A percentile compares a stretch with the other conserved stretches of the same genome.
These are phyloP conservation scores for Pochonia chlamydosporia DNA, from an alignment of 2,329 filamentous ascomycete genomes.

Conservation along the genomic window DNA sequence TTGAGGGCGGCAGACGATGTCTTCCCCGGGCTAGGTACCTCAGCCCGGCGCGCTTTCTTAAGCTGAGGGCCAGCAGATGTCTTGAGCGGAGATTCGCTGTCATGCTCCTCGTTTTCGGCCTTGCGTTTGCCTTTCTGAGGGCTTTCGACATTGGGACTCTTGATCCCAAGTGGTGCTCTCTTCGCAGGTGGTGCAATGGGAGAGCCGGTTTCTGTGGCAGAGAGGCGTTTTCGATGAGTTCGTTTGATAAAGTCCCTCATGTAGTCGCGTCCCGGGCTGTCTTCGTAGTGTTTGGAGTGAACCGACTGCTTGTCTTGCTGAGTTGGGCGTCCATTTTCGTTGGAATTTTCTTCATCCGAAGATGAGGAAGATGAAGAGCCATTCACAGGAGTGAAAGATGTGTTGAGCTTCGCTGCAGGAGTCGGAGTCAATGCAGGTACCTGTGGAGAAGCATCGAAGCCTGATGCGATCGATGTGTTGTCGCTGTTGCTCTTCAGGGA, in stretches of 20 bases:
- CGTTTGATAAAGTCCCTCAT: conserved; percentile 30
- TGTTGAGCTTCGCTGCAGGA: conserved; percentile 8
- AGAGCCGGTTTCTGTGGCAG: conserved; percentile 25
- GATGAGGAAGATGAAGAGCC: conserved; percentile 10
- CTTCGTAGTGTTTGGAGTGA: conserved; percentile 13
- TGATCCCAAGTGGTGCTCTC: conserved; percentile 25
- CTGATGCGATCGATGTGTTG: neutral
- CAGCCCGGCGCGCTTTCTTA: conserved; percentile 18
- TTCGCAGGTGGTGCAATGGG: conserved; percentile 19
- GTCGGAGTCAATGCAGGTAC: neutral
- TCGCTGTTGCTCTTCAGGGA: neutral
- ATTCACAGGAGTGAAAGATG: conserved; percentile 20
- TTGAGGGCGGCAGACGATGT: neutral
- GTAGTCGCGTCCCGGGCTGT: conserved; percentile 29
- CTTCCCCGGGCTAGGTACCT: conserved; percentile 8
- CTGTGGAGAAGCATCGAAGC: neutral
- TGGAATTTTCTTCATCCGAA: neutral
- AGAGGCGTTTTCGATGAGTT: conserved; percentile 20
- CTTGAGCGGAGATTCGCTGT: conserved; percentile 16
- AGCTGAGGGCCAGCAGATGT: conserved; percentile 14
- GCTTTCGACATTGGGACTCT: conserved; percentile 30
- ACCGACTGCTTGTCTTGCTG: neutral
- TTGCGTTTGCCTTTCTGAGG: conserved; percentile 28
- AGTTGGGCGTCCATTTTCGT: neutral
- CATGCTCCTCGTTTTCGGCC: conserved; percentile 15